Base-by-base conservation (phyloP, 1,284 basidiomycete genomes). In the Mycosarcoma mackinlayi region DNA sequence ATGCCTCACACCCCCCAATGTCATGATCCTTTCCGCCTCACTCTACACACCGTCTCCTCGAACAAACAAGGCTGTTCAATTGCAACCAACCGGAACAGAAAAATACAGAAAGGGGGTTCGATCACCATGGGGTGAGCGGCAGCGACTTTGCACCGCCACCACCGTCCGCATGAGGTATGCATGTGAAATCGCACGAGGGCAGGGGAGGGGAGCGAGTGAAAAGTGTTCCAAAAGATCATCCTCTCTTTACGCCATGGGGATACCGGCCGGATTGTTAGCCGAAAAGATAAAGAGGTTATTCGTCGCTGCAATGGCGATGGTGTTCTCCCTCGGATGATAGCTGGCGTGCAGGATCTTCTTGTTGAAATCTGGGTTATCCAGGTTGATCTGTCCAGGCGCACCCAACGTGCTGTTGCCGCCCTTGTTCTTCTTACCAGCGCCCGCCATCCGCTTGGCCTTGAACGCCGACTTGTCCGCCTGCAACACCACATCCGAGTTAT, bases 391-490 rank as follows among this genome's bases (percentile, higher is more conserved):
- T 13, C 79, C 85, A 82, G 44, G 89, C 88, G 42, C 88, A 87
- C 40, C 86, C 58, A 80, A 89, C 88, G 76, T 92, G 90, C 87
- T 92, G 91, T 54, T 58, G 33, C 86, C 88, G 18, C 87, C 84
- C 80, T 90, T 90, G 77, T 86, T 87, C 31, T 88, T 87, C 60
- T 92, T 85, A 11, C 91, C 90, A 0, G 90, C 91, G 16, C 91
- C 78, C n/a, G 76, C 76, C 51, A 71, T 79, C 87, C 98, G 97
- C 89, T 98, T 98, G 46, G 93, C 93, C 85, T 98, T 98, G 87
- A 99, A 99, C 6, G 95, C 95, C 14, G 93, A 95, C 85, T 99
- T 99, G 86, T 99, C 96, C 6, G 96, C 96, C 85, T 98, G 96
- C 57, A 99, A 85, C 14, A 98, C 93, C 33, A 96, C 89, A 80